These are phyloP conservation scores for Ganoderma lingzhi DNA, from an alignment of 1,284 basidiomycete species.

Conservation along the genomic window DNA sequence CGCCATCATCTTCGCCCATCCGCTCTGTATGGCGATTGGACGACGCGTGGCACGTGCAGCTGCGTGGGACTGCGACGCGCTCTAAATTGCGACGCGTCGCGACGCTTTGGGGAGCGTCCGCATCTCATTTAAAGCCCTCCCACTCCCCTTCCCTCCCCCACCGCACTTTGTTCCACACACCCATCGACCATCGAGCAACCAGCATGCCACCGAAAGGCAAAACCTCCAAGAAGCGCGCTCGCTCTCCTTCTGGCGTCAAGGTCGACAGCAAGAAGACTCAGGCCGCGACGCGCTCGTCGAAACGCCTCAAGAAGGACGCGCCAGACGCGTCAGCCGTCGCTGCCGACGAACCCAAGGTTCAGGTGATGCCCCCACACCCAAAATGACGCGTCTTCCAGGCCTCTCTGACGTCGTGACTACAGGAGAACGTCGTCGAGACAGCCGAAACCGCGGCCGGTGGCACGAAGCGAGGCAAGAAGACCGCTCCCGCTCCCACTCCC, in stretches of 20 bases:
- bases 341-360: too few relatives aligned
- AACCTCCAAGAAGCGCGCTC: not conserved
- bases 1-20: not conserved
- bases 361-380: too few relatives aligned
- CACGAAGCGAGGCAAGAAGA: too few relatives aligned
- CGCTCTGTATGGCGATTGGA: not conserved
- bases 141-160: not conserved
- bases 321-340: too few relatives aligned
- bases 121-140: not conserved
- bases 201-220: not conserved
- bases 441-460: too few relatives aligned
- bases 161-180: too few relatives aligned
- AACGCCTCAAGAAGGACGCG: not conserved
- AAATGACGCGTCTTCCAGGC: too few relatives aligned
- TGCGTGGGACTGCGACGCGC: not conserved
- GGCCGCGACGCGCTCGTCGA: not conserved
- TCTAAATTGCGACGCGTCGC: not conserved
- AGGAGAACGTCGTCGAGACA: too few relatives aligned
- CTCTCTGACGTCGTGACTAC: too few relatives aligned
- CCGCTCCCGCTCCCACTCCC: too few relatives aligned
- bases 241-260: too few relatives aligned
- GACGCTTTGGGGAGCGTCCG: not conserved
- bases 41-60: not conserved
- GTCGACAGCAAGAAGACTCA: not conserved
- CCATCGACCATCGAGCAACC: not conserved